phyloP scores from a whole-genome alignment of 2,329 filamentous ascomycete species.

The Byssochlamys sp. region DNA sequence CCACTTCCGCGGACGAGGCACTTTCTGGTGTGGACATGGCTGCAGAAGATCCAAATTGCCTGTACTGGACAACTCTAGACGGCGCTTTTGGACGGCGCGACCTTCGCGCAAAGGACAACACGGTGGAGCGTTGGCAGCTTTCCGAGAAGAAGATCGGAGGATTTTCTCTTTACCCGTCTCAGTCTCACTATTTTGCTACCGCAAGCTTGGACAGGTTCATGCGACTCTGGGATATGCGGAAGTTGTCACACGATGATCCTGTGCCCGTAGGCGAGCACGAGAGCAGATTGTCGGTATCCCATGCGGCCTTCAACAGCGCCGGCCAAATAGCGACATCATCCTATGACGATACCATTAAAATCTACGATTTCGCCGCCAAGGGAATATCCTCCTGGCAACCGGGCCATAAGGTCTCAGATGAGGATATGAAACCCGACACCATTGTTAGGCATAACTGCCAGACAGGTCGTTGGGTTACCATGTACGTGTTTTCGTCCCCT shows the following conservation, averaged over 20 bases:
- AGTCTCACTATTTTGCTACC: constrained; percentile 75
- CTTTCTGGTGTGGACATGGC: constrained; percentile 79
- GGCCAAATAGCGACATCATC: constrained; percentile 84
- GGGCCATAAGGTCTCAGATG: constrained; percentile 49
- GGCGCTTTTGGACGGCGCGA: constrained; percentile 77
- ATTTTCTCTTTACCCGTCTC: constrained; percentile 70
- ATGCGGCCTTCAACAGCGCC: constrained; percentile 77
- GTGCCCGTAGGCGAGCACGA: constrained; percentile 69
- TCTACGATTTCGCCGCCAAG: constrained; percentile 63
- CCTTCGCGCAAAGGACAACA: constrained; percentile 48
- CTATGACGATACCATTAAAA: constrained; percentile 91
- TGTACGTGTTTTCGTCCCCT: constrained; percentile 38
- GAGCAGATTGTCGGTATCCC: constrained; percentile 76
- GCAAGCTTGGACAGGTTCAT: constrained; percentile 81
- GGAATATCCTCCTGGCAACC: constrained; percentile 51
- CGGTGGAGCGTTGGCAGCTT: constrained; percentile 61
- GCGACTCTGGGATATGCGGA: constrained; percentile 85
- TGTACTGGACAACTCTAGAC: constrained; percentile 81
- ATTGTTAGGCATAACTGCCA: constrained; percentile 84
- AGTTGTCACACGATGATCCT: constrained; percentile 56
- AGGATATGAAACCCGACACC: constrained; percentile 59
- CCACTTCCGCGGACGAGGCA: constrained; percentile 61
- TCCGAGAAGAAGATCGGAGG: constrained; percentile 93
- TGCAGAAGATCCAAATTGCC: constrained; percentile 55
- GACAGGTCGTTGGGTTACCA: constrained; percentile 88